A percentile compares a stretch with the other conserved stretches of the same genome.
phyloP scores from a whole-genome alignment of 2,329 filamentous ascomycete genomes.

The Dothideomycetes sp. region DNA sequence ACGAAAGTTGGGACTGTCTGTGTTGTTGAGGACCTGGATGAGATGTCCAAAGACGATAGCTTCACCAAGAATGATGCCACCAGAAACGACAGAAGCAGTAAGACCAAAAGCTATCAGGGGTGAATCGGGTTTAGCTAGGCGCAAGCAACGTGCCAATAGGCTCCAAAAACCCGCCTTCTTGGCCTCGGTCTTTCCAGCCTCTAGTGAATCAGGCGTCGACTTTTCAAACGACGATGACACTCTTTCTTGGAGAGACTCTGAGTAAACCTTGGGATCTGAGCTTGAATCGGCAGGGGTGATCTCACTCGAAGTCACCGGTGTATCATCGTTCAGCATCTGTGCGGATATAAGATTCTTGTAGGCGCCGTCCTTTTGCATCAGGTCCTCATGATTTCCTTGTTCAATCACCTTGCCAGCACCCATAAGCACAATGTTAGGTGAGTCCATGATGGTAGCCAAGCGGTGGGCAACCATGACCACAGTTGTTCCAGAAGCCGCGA shows the following conservation, averaged over 20 bases:
- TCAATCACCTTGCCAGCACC: constrained; percentile 57
- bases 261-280: too few species aligned
- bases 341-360: constrained; percentile 15
- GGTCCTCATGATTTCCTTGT: constrained; percentile 50
- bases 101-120: constrained; percentile 34
- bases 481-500: constrained; percentile 45
- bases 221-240: neutral
- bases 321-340: constrained; percentile 12
- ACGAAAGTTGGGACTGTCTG: constrained; percentile 17
- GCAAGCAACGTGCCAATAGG: constrained; percentile 12
- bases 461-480: constrained; percentile 66
- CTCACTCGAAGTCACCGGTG: constrained; percentile 1
- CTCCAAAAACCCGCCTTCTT: constrained; percentile 8
- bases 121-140: constrained; percentile 30
- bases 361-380: constrained; percentile 24
- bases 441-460: constrained; percentile 67
- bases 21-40: constrained; percentile 41
- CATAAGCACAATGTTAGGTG: constrained; percentile 70
- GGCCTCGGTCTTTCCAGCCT: constrained; percentile 23
- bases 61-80: constrained; percentile 48
- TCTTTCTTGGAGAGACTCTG: too few species aligned
- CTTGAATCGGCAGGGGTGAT: neutral
- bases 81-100: constrained; percentile 37
- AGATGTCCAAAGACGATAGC: constrained; percentile 49
- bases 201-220: constrained; percentile 17